Base-by-base conservation (phyloP, 345 rosid species). In the Raphanus sativus region DNA sequence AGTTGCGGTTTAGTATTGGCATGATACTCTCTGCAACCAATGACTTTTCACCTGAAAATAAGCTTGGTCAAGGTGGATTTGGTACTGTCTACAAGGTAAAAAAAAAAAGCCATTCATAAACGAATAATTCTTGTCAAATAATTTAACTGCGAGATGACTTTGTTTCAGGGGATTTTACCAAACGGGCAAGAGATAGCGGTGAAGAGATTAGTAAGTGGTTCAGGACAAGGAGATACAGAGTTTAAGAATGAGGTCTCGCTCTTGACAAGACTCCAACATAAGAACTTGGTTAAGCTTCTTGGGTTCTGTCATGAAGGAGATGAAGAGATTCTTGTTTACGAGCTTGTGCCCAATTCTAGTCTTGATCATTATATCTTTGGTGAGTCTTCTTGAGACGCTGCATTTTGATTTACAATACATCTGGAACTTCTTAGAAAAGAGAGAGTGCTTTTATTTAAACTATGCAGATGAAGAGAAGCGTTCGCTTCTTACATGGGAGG, bases 221-320 rank as follows among this genome's bases (percentile, higher is more conserved):
- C 92, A 4, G 72, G 77, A 0, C 87, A 85, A 84, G 92, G 89
- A 59, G 78, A 72, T 5, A 13, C 15, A 0, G 89, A 88, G 79
- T 88, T 88, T 28, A 81, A 74, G 71, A 88, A 83, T 33, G 88
- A 86, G 71, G 88, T 84, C 3, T 40, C 63, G 13, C 58, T 88
- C 42, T 63, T 88, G 63, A 81, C 87, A 40, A 86, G 80, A 45
- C 91, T 88, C 77, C 91, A 88, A 65, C 88, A 86, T 45, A 77
- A 66, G 56, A 86, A 85, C 62, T 76, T 88, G 2, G 86, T 86
- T 28, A 84, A 82, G 67, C 86, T 86, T 32, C 73, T 88, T 0
- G 88, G 88, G 2, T 86, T 84, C 29, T 85, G 86, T 79, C 62
- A 74, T 54, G 70, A 83, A 25, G 78, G 78, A 71, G 73, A 62